phyloP scores from a whole-genome alignment of 1,284 basidiomycete species.

The Singerocomus inundabilis region DNA sequence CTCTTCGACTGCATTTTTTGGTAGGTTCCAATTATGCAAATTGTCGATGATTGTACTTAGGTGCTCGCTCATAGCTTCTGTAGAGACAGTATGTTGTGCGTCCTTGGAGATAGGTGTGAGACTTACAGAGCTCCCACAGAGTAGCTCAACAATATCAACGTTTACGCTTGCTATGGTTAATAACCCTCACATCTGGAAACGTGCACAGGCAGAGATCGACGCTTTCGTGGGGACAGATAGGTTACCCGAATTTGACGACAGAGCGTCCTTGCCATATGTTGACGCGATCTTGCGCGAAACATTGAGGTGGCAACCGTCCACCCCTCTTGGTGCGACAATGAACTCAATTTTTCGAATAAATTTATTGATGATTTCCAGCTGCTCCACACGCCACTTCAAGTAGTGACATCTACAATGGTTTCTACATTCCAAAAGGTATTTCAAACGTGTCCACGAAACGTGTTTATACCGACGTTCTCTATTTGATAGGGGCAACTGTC shows the following conservation, averaged over 20 bases:
- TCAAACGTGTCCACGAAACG: not conserved
- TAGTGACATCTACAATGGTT: conserved; percentile 15
- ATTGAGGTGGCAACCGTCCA: conserved; percentile 22
- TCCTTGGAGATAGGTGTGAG: no score
- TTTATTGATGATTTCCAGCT: not conserved
- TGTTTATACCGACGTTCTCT: not conserved
- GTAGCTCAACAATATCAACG: conserved; percentile 4
- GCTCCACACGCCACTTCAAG: conserved; percentile 4
- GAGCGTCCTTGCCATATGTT: conserved; percentile 35
- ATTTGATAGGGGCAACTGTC: conserved; percentile 7
- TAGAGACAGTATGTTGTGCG: conserved; percentile 16
- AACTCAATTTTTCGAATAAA: not conserved
- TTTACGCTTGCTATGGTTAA: conserved; percentile 38
- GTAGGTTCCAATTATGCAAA: not conserved
- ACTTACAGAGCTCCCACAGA: conserved; percentile 1
- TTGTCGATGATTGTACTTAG: not conserved
- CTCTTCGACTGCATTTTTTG: conserved; percentile 3
- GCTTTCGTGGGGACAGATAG: conserved; percentile 34
- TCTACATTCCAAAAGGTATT: conserved; percentile 18
- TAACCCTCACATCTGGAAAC: conserved; percentile 31
- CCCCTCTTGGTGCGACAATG: conserved; percentile 14
- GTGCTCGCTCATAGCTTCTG: not conserved
- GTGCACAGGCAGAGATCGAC: conserved; percentile 40
- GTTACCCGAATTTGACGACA: conserved; percentile 39
- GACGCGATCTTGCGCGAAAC: conserved; percentile 38